Evolutionary conservation across 306 rosid species (phyloP).

Genomic region (Prinsepia uniflora): DNA sequence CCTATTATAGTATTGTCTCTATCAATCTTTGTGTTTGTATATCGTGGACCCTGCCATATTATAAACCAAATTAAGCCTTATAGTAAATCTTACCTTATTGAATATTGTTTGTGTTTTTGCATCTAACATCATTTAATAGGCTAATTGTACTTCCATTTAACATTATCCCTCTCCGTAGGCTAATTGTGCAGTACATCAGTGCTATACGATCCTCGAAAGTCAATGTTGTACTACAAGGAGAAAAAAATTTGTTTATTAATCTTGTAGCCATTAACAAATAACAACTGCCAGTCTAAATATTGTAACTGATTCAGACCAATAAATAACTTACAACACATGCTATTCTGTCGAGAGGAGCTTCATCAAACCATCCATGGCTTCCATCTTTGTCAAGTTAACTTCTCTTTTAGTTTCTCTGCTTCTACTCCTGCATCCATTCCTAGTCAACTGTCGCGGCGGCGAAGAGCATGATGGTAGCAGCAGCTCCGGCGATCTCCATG

Average conservation of each 20-base stretch:
- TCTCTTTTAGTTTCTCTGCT: slow-evolving; percentile 25
- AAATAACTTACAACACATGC: neutral
- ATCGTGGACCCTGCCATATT: neutral
- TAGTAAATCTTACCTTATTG: neutral
- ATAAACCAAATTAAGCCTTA: neutral
- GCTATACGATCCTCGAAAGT: slow-evolving; percentile 22
- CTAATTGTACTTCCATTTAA: neutral
- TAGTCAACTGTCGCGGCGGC: slow-evolving; percentile 45
- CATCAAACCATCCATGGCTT: slow-evolving; percentile 30
- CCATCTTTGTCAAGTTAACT: slow-evolving; percentile 44
- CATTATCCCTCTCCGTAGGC: neutral
- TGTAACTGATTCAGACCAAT: neutral
- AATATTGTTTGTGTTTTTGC: neutral
- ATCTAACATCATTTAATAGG: neutral
- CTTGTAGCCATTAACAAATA: neutral
- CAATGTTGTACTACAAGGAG: slow-evolving; percentile 32
- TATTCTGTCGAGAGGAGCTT: neutral
- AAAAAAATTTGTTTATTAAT: neutral
- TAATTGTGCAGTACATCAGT: slow-evolving; percentile 30
- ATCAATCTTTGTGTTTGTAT: neutral
- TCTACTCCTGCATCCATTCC: slow-evolving; percentile 21
- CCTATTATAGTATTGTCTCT: neutral
- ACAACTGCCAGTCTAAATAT: neutral
- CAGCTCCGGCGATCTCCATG: slow-evolving; percentile 26
- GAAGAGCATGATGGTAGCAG: neutral